Evolutionary conservation across 2,329 filamentous ascomycete genomes (phyloP).

Genomic region (Cercospora canescens): DNA sequence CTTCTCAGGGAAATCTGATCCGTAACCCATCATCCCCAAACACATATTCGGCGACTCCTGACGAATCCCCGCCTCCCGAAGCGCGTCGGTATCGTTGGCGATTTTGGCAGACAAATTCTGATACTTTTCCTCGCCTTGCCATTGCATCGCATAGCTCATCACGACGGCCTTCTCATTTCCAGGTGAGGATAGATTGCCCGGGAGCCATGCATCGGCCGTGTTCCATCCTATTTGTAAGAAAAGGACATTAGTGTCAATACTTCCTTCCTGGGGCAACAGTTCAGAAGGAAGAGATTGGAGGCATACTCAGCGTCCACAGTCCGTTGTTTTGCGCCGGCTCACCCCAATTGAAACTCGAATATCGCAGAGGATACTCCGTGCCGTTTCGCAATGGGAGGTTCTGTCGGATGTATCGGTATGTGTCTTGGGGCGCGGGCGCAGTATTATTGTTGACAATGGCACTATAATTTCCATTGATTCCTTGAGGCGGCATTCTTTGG

Average conservation of each 20-base stretch:
- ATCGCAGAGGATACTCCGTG: neutral
- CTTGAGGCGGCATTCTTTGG: too few relatives aligned
- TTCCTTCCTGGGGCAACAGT: too few relatives aligned
- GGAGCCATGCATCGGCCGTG: constrained; percentile 5
- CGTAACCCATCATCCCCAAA: neutral
- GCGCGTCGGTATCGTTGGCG: constrained; percentile 1
- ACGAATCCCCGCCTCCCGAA: neutral
- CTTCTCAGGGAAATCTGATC: neutral
- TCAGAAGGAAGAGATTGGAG: too few relatives aligned
- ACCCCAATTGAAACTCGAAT: constrained; percentile 1
- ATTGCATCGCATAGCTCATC: neutral
- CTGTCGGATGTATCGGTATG: neutral
- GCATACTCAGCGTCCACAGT: neutral
- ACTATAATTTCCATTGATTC: neutral
- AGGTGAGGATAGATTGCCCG: neutral
- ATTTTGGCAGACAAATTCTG: constrained; percentile 3
- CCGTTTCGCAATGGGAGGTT: neutral
- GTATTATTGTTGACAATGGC: neutral
- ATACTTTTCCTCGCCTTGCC: neutral
- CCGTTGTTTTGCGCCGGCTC: constrained; percentile 1
- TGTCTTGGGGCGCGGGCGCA: neutral
- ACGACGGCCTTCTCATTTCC: neutral
- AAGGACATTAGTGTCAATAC: too few relatives aligned
- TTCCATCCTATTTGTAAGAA: neutral
- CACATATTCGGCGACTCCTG: constrained; percentile 8